Evolutionary conservation across 371 early-diverging fungal species (phyloP), one percentile per base, ranked within the genome.

Genomic region (Capniomyces stellatus): DNA sequence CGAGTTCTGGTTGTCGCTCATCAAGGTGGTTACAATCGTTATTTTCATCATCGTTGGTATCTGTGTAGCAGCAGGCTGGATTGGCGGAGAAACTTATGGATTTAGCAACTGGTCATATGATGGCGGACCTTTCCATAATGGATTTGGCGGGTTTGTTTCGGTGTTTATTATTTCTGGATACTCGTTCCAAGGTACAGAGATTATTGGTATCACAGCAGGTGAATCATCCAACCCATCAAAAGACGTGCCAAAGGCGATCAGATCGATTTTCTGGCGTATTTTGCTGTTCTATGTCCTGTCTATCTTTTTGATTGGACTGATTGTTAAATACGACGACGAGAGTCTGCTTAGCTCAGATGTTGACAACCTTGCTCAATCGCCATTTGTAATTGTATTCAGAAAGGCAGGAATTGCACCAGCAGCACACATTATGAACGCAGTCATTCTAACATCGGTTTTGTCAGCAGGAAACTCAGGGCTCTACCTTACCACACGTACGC

Each of bases 151-250:
- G 23, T 70, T 84, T 24, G 57, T 85, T 42, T 71, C 77, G 54
- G 80, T 80, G 0, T 82, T 87, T 60, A 67, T 87, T 54, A 74
- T 82, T 19, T 87, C 92, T 19, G 84, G 83, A 44, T 91, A 84
- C 63, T 78, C 82, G 18, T 88, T 89, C 73, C 87, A 87, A 57
- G 92, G 92, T 23, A 84, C 87, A 0, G 85, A 81, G 62, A 71
- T 77, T 56, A 75, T 84, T 29, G 83, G 83, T 54, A 71, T 83
- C 58, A 79, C 85, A 12, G 81, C 79, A 13, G 82, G 78, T 58
- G 85, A 83, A 65, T 75, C 74, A 39, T 73, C 75, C 44, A 82
- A 81, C 58, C 85, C 76, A 54, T 76, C 77, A 29, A 72, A 75
- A 53, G 77, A 79, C 47, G 82, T 86, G 0, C 87, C 87, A 35